Percentiles rank a stretch among this genome's conserved stretches.
Evolutionary conservation across 345 rosid species (phyloP).

Genomic region (Brassica nigra): DNA sequence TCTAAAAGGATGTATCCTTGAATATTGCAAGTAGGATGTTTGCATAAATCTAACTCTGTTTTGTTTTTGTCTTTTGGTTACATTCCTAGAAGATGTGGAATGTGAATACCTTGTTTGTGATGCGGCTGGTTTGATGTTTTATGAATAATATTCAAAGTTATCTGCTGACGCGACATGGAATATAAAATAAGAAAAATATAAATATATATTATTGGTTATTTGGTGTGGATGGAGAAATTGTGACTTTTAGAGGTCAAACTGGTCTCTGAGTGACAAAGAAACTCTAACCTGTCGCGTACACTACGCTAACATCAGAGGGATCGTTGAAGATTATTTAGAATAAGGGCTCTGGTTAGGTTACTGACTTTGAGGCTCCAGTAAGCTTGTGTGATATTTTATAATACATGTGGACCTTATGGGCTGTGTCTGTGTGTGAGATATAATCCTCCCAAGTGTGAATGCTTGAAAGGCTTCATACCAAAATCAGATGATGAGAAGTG

Average conservation of each 20-base stretch:
- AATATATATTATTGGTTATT: not conserved
- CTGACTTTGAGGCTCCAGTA: conserved; percentile 19
- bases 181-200: not conserved
- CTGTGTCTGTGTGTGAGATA: conserved; percentile 31
- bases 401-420: conserved; percentile 41
- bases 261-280: conserved; percentile 22
- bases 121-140: conserved; percentile 17
- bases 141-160: conserved; percentile 33
- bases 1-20: not conserved
- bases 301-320: conserved; percentile 30
- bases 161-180: conserved; percentile 21
- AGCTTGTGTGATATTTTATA: conserved; percentile 29
- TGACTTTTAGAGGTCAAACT: conserved; percentile 14
- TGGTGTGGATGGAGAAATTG: conserved; percentile 3
- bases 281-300: conserved; percentile 27
- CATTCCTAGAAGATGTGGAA: conserved; percentile 9
- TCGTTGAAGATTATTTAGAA: conserved; percentile 15
- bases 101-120: conserved; percentile 4
- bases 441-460: conserved; percentile 12
- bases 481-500: conserved; percentile 30
- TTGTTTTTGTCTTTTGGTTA: conserved; percentile 8
- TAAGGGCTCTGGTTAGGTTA: conserved; percentile 21
- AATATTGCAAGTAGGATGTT: conserved; percentile 2
- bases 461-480: conserved; percentile 42
- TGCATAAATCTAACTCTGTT: conserved; percentile 1